These are phyloP conservation scores for Picea sitchensis DNA, from an alignment of 75 land plant species.

Conservation along the genomic window DNA sequence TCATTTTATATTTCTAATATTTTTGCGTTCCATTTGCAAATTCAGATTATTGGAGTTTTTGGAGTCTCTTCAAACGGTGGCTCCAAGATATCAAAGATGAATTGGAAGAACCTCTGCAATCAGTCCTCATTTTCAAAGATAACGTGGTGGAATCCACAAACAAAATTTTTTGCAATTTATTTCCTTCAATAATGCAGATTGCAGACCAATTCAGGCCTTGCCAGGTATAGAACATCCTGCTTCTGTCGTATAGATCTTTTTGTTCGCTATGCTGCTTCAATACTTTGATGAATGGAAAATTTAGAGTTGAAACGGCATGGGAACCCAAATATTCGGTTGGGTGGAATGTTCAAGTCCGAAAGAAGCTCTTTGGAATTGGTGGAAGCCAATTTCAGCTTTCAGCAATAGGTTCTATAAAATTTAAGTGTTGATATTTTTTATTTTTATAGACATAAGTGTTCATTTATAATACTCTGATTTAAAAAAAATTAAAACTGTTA, in stretches of 20 bases:
- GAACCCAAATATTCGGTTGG: no score
- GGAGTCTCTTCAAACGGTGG: conserved; percentile 60
- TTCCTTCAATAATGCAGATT: conserved; percentile 32
- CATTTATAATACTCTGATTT: no score
- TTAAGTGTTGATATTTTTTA: no score
- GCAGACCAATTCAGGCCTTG: conserved; percentile 48
- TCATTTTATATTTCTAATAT: background rate
- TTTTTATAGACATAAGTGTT: no score
- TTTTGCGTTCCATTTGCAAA: background rate
- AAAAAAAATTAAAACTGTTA: no score
- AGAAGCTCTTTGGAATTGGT: no score
- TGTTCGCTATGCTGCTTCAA: background rate
- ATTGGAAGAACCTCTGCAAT: conserved; percentile 47
- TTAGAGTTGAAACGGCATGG: no score
- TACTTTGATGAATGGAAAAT: no score
- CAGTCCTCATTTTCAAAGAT: conserved; percentile 38
- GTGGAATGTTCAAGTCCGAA: no score
- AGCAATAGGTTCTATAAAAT: no score
- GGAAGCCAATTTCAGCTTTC: no score
- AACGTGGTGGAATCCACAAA: conserved; percentile 28
- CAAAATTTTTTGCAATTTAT: conserved; percentile 57
- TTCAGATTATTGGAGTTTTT: conserved; percentile 42
- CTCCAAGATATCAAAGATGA: conserved; percentile 52
- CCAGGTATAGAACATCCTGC: conserved; percentile 35
- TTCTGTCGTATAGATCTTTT: background rate